A percentile compares a stretch with the other conserved stretches of the same genome.
These are phyloP conservation scores for Elsinoe batatas DNA, from an alignment of 2,329 filamentous ascomycete species.

Conservation along the genomic window DNA sequence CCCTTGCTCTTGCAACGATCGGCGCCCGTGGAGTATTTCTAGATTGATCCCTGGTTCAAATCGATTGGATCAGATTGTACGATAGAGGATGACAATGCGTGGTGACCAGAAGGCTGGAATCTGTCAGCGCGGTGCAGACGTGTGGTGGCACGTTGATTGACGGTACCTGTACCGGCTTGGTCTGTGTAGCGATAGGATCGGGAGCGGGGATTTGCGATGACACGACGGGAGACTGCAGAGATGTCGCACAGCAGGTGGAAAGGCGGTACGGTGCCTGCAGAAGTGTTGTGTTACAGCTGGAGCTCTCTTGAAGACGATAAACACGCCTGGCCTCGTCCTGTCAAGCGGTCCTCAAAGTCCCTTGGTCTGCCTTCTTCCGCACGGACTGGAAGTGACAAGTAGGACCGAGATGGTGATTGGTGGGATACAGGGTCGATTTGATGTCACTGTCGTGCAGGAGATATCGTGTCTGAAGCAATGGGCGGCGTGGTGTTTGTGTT, in stretches of 20 bases:
- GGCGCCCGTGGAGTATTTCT: constrained; percentile 1
- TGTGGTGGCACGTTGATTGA: constrained; percentile 9
- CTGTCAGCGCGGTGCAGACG: not conserved
- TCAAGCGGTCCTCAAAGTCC: not conserved
- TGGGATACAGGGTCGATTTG: not conserved
- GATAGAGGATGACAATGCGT: not conserved
- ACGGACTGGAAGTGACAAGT: constrained; percentile 7
- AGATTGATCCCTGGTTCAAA: not conserved
- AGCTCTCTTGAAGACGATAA: not conserved
- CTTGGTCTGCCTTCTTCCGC: not conserved
- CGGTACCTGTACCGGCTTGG: constrained; percentile 9
- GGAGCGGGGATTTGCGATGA: not conserved
- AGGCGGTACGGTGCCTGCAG: not conserved
- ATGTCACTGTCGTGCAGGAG: not conserved
- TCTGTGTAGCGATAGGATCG: constrained; percentile 3
- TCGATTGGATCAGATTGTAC: constrained; percentile 3
- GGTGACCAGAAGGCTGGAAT: constrained; percentile 8
- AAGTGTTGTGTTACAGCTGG: not conserved
- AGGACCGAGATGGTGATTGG: not conserved
- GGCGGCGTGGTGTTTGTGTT: constrained; percentile 4
- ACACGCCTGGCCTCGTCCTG: not conserved
- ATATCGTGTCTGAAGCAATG: not conserved
- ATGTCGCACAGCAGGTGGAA: not conserved
- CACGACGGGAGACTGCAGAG: not conserved
- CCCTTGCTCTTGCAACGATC: constrained; percentile 5